These are phyloP conservation scores for Caloboletus inedulis DNA, from an alignment of 1,284 basidiomycete species.

Conservation along the genomic window DNA sequence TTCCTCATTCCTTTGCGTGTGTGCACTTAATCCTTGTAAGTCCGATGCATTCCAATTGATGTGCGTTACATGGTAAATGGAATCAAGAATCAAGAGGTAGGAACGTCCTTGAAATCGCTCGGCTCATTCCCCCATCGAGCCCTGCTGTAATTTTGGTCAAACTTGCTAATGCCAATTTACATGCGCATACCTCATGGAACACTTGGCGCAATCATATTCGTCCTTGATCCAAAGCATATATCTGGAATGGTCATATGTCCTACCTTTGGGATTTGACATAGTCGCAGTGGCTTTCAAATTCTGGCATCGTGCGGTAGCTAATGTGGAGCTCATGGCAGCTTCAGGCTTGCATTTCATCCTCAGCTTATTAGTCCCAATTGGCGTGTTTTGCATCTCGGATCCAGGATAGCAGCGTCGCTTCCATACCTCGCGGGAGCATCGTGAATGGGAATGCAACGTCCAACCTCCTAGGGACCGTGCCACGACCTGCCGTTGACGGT, in stretches of 20 bases:
- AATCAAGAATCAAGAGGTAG: neutral
- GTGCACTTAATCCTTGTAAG: neutral
- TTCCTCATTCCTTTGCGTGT: neutral
- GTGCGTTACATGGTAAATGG: neutral
- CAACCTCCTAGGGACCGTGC: slow-evolving; percentile 1
- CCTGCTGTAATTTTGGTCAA: slow-evolving; percentile 1
- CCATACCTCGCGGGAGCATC: neutral
- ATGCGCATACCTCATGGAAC: slow-evolving; percentile 16
- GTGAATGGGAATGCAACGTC: slow-evolving; percentile 4
- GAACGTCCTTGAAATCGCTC: neutral
- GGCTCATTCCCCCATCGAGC: neutral
- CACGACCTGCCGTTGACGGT: slow-evolving; percentile 6
- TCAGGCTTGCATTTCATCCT: neutral
- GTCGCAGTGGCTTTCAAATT: neutral
- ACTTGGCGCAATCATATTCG: neutral
- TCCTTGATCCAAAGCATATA: neutral
- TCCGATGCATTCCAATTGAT: neutral
- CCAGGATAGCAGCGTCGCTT: slow-evolving; percentile 9
- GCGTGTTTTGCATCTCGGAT: slow-evolving; percentile 13
- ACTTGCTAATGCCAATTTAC: slow-evolving; percentile 2
- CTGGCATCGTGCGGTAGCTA: neutral
- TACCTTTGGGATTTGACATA: neutral
- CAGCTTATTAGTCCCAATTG: neutral
- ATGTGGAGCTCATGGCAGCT: neutral
- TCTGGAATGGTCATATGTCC: neutral